Conservation (phyloP, 1,139 yeast species). For the Geotrichum australiense region DNA sequence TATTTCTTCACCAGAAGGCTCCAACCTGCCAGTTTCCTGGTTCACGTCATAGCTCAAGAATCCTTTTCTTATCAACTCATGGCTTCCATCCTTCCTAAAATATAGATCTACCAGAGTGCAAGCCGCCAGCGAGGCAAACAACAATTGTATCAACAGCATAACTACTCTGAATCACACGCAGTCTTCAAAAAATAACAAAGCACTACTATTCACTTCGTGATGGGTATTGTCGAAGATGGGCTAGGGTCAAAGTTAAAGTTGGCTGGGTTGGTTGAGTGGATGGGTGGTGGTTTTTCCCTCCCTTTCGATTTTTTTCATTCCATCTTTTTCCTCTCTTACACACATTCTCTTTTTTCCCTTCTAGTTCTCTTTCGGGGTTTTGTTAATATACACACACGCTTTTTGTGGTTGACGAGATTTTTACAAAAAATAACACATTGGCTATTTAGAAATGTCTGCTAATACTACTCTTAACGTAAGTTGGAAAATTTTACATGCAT, state of each 20-base stretch:
- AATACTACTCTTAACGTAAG: no score
- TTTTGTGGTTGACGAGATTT: no score
- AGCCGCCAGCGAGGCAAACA: not conserved
- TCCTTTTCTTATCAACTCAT: constrained; percentile 8
- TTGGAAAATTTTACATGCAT: no score
- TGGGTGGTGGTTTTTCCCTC: no score
- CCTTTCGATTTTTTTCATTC: not conserved
- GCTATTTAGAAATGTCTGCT: no score
- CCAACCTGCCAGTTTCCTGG: constrained; percentile 5
- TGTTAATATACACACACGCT: not conserved
- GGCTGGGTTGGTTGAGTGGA: no score
- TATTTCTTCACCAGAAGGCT: not conserved
- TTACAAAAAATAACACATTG: no score
- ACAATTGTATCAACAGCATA: constrained; percentile 12
- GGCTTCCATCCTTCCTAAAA: constrained; percentile 1
- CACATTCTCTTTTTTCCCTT: not conserved
- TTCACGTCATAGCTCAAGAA: constrained; percentile 10
- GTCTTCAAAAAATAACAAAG: no score
- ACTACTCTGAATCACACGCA: no score
- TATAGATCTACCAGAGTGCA: constrained; percentile 6
- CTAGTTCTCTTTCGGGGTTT: constrained; percentile 5
- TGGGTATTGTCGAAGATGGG: no score
- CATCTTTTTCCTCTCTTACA: constrained; percentile 1
- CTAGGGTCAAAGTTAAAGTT: no score
- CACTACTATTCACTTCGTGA: no score